These are phyloP conservation scores for Cercospora sojina DNA, from an alignment of 2,329 filamentous ascomycete genomes.

Conservation along the genomic window DNA sequence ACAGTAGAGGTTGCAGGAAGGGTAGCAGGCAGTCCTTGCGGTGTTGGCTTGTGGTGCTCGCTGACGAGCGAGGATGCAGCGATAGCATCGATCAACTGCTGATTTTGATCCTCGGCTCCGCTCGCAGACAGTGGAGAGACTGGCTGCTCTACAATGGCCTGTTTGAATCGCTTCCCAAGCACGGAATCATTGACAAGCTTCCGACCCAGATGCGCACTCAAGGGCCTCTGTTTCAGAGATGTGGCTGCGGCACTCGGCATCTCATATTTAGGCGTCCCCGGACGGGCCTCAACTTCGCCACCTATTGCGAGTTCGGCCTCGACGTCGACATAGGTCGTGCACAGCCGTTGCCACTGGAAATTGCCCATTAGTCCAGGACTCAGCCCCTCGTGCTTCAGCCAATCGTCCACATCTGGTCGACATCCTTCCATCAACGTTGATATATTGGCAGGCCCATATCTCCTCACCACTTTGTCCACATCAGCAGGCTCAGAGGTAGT, in stretches of 20 bases:
- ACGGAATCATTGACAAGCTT: neutral
- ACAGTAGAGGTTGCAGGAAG: neutral
- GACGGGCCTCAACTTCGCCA: neutral
- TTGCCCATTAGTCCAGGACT: neutral
- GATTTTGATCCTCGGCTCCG: neutral
- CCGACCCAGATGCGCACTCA: neutral
- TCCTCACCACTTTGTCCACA: neutral
- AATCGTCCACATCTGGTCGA: neutral
- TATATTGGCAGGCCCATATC: neutral
- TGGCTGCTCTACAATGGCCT: neutral
- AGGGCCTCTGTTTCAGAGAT: neutral
- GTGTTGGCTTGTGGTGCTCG: neutral
- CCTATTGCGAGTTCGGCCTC: neutral
- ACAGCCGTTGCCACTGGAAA: neutral
- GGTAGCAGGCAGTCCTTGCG: neutral
- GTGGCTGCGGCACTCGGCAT: neutral
- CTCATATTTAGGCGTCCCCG: neutral
- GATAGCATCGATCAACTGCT: neutral
- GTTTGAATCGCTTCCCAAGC: neutral
- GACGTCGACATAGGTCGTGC: neutral
- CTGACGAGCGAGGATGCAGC: neutral
- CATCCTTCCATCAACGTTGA: neutral
- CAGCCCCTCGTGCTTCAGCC: neutral
- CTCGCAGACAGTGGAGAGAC: neutral
- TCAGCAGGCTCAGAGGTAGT: neutral